phyloP scores from a whole-genome alignment of 192 early-diverging fungal species.

The Pilobolus umbonatus region DNA sequence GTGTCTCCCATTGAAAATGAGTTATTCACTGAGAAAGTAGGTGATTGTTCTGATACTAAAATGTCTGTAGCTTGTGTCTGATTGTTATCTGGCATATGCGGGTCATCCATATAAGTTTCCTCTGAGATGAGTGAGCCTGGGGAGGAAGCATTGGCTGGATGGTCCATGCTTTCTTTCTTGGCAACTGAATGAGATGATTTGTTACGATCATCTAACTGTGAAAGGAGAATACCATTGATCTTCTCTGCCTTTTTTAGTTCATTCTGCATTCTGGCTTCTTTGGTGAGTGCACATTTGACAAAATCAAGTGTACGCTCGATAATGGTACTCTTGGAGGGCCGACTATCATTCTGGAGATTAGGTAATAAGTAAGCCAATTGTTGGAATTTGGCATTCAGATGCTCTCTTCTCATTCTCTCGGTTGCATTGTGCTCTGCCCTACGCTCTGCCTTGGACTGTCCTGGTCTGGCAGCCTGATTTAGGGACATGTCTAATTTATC shows the following conservation, averaged over 20 bases:
- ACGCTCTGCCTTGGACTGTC: conserved; percentile 19
- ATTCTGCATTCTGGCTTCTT: conserved; percentile 22
- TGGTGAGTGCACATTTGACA: conserved; percentile 15
- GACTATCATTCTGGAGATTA: conserved; percentile 58
- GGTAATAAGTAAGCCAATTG: conserved; percentile 72
- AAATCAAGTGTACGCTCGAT: conserved; percentile 72
- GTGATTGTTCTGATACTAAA: too few relatives aligned
- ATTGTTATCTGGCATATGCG: too few relatives aligned
- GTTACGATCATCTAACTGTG: conserved; percentile 12
- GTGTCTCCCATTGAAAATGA: too few relatives aligned
- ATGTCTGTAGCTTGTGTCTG: too few relatives aligned
- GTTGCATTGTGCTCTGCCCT: conserved; percentile 80
- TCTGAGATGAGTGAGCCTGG: too few relatives aligned
- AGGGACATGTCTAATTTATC: neutral
- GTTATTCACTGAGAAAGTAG: too few relatives aligned
- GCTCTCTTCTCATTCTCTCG: conserved; percentile 74
- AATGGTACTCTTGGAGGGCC: conserved; percentile 75
- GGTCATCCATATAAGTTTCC: too few relatives aligned
- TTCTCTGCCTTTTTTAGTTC: conserved; percentile 20
- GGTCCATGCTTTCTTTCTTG: too few relatives aligned
- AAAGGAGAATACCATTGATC: conserved; percentile 9
- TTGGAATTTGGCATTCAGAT: conserved; percentile 74
- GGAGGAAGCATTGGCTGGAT: too few relatives aligned
- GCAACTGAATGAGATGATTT: too few relatives aligned
- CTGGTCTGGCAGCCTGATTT: neutral